Evolutionary conservation across 768 basidiomycete genomes (phyloP), one percentile per base, ranked within the genome.

Genomic region (Pulveroboletus frians): DNA sequence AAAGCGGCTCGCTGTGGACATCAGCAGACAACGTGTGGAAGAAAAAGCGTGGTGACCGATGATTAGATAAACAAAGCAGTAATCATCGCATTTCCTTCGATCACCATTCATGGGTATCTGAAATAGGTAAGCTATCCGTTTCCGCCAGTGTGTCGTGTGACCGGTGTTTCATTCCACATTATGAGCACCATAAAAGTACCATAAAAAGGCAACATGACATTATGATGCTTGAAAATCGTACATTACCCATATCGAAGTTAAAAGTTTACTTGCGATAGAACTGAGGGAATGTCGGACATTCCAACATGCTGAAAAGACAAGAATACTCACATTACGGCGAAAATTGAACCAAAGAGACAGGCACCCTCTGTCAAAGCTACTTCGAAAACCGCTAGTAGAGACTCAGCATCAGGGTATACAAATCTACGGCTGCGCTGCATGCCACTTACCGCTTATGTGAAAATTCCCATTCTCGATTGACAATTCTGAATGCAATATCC

Each of bases 381-480:
- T 92, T 42, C 93, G 79, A 77, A 98, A 99, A 14, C 96, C 96
- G 53, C 92, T 95, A 39, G 27, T 20, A 47, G 17, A 39, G 7
- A 37, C 55, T 63, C 23, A 59, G 41, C 30, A 51, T 53, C 48
- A 53, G 23, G 39, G 13, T 27, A 13, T 47, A 50, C 18, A 67
- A 52, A 26, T 53, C 40, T 14, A 35, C 32, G 39, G 20, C 42
- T 15, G 34, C 11, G 42, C 39, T 9, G 15, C 3, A 45, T 52
- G 20, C 20, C 27, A 52, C 71, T 46, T 65, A 90, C 91, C 92
- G 81, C 74, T 95, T 96, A 63, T 98, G 94, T 34, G 92, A 94
- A 68, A 90, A 95, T 60, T 98, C 96, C 96, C 96, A 99, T 67
- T 96, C 93, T 46, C 92, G 80, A 60, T 96, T 92, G 50, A 99